Base-by-base conservation (phyloP, 2,329 filamentous ascomycete genomes). In the Tricladium varicosporioides region DNA sequence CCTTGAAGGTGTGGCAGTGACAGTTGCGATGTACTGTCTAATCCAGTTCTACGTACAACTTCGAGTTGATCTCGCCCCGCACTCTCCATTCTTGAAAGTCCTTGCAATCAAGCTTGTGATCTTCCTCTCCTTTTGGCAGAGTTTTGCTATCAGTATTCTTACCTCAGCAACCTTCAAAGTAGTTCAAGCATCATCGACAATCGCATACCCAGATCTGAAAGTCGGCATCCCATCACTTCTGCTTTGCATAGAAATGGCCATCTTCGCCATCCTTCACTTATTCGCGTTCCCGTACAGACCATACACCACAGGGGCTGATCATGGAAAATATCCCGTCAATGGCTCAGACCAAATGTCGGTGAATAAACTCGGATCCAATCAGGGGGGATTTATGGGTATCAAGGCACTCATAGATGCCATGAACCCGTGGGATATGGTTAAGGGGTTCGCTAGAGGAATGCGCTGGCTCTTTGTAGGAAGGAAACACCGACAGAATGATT, bases 81-180 rank as follows among this genome's bases (percentile, higher is more conserved):
- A 95, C 69, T 79, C 76, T 15, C 88, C 91, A 0, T 88, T 93
- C 63, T 73, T 93, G 62, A 96, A 96, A 73, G 85, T 96, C 22
- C 70, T 91, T 16, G 88, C 90, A 67, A 94, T 96, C 74, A 96
- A 96, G 73, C 80, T 95, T 27, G 91, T 95, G 68, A 91, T 96
- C 67, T 96, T 96, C 77, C 80, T 96, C 64, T 92, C 87, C 36
- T 95, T 95, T 73, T 96, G 91, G 91, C 91, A 96, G 69, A 78
- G 76, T 72, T 79, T 80, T 65, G 64, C 84, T 51, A 85, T 89
- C 62, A 84, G 79, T 16, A 77, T 87, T 57, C 74, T 88, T 16
- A 81, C 81, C 15, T 70, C 69, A 74, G 79, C 71, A 2, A 74
- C 77, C 4, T 72, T 75, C 61, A 79, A 81, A 4, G 79, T 86